These are phyloP conservation scores for Boletus sensibilis DNA, from an alignment of 768 basidiomycete species.

Conservation along the genomic window DNA sequence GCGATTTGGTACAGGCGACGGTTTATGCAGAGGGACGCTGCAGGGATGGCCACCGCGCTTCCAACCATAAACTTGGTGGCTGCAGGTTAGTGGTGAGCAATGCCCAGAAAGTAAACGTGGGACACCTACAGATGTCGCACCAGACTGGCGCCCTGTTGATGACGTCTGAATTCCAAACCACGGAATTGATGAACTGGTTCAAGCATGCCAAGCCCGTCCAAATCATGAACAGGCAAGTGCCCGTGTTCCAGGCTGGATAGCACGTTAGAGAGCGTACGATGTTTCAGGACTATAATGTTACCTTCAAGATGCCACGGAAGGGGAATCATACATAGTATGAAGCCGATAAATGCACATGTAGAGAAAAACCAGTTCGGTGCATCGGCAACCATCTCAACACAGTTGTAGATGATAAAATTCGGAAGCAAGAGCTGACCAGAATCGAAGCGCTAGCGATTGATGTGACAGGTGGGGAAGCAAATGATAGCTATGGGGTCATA, in stretches of 20 bases:
- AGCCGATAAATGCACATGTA: slow-evolving; percentile 52
- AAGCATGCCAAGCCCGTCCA: slow-evolving; percentile 44
- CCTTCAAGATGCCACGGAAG: slow-evolving; percentile 60
- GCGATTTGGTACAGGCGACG: slow-evolving; percentile 34
- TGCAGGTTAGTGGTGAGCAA: slow-evolving; percentile 7
- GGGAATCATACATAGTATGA: slow-evolving; percentile 57
- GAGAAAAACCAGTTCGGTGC: slow-evolving; percentile 40
- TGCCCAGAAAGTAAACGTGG: too few relatives aligned
- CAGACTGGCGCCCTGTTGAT: slow-evolving; percentile 47
- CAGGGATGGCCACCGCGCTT: slow-evolving; percentile 14
- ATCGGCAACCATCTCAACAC: slow-evolving; percentile 30
- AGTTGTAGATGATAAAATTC: slow-evolving; percentile 18
- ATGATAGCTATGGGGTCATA: neutral
- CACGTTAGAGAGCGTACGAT: neutral
- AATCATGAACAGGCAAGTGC: slow-evolving; percentile 44
- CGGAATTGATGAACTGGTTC: slow-evolving; percentile 47
- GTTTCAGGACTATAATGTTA: neutral
- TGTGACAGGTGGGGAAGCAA: neutral
- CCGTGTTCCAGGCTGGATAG: slow-evolving; percentile 42
- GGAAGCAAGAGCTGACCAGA: slow-evolving; percentile 8
- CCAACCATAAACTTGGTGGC: slow-evolving; percentile 19
- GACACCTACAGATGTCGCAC: slow-evolving; percentile 61
- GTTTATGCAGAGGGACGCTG: slow-evolving; percentile 38
- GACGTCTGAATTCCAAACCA: slow-evolving; percentile 50
- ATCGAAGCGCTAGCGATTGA: slow-evolving; percentile 5